phyloP scores from a whole-genome alignment of 2,329 filamentous ascomycete species.

The Cladobotryum protrusum region DNA sequence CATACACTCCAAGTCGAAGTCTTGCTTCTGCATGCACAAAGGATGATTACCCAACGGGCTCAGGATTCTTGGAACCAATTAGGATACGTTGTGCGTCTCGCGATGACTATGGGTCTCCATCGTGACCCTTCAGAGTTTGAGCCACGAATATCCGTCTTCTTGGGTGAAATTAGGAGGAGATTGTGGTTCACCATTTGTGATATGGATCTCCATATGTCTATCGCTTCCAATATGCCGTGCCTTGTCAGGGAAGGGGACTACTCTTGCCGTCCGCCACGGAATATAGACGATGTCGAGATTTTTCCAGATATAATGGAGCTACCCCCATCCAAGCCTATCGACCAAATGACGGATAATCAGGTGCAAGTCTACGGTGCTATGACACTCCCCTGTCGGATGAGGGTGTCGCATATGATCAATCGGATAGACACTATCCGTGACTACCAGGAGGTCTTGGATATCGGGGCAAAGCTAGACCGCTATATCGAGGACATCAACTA shows the following conservation, averaged over 20 bases:
- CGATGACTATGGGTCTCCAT: constrained; percentile 55
- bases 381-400: constrained; percentile 44
- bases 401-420: constrained; percentile 44
- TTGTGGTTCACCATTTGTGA: constrained; percentile 53
- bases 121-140: constrained; percentile 50
- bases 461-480: constrained; percentile 47
- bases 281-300: constrained; percentile 47
- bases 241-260: constrained; percentile 48
- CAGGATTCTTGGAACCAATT: constrained; percentile 50
- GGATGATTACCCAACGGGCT: constrained; percentile 45
- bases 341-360: constrained; percentile 47
- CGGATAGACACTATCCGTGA: constrained; percentile 47
- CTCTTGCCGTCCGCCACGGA: constrained; percentile 46
- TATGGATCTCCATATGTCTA: constrained; percentile 49
- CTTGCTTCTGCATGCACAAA: constrained; percentile 46
- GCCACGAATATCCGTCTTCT: constrained; percentile 42
- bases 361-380: constrained; percentile 49
- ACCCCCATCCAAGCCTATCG: constrained; percentile 43
- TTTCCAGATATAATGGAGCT: constrained; percentile 42
- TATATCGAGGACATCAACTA: constrained; percentile 50
- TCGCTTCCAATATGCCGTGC: constrained; percentile 46
- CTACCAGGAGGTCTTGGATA: constrained; percentile 46
- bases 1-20: constrained; percentile 49
- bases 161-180: constrained; percentile 47
- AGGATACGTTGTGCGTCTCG: constrained; percentile 50